These are phyloP conservation scores for Lactifluus volemus DNA, from an alignment of 768 basidiomycete genomes.

Conservation along the genomic window DNA sequence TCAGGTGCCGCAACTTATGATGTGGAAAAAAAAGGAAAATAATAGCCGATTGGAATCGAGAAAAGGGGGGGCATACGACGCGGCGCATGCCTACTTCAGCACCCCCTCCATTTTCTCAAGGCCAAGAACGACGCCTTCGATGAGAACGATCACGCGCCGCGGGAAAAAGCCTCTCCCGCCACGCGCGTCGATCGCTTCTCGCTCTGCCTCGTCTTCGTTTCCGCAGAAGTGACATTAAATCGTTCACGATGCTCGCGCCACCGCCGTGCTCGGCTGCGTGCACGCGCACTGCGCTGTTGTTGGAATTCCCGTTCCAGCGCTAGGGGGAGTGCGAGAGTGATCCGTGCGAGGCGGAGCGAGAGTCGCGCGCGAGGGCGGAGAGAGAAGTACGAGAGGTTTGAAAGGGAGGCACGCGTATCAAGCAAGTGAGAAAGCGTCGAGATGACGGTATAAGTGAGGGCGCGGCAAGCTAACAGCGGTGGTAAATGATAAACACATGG, in stretches of 20 bases:
- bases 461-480: constrained; percentile 52
- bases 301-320: constrained; percentile 62
- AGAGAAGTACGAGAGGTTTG: constrained; percentile 69
- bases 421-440: constrained; percentile 67
- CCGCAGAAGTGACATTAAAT: constrained; percentile 9
- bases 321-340: constrained; percentile 66
- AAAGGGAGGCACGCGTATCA: constrained; percentile 71
- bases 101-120: constrained; percentile 60
- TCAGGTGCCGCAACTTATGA: neutral
- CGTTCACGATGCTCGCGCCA: constrained; percentile 15
- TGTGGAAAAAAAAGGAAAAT: neutral
- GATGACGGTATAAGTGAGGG: constrained; percentile 67
- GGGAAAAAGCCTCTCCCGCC: constrained; percentile 37
- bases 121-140: constrained; percentile 52
- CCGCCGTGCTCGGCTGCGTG: constrained; percentile 20
- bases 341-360: constrained; percentile 67
- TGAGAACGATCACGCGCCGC: constrained; percentile 46
- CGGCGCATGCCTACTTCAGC: constrained; percentile 4
- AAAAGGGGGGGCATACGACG: neutral
- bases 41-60: neutral
- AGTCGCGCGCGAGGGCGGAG: constrained; percentile 66
- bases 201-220: constrained; percentile 22
- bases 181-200: constrained; percentile 18
- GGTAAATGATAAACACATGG: constrained; percentile 2
- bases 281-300: constrained; percentile 30